Base-by-base conservation (phyloP, 163 green algal genomes). In the Coccomyxa subellipsoidea region DNA sequence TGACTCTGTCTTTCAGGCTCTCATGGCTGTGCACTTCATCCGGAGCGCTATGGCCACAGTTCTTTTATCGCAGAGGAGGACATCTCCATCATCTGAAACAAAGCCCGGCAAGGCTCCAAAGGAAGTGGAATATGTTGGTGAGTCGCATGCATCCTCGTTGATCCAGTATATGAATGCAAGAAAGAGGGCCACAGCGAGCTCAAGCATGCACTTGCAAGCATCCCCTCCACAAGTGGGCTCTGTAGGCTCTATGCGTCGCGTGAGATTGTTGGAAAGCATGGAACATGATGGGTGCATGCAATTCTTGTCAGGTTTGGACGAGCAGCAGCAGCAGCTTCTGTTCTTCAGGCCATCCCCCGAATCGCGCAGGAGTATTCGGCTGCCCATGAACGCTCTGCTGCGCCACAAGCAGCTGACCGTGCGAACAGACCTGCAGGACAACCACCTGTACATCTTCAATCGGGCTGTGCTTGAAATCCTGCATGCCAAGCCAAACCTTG, bases 71-170 rank as follows among this genome's bases (percentile, higher is more conserved):
- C 82, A 80, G 15, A 81, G 82, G 27, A 86, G 77, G 18, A 40
- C 76, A 15, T 87, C 84, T 2, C 69, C 90, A 59, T 54, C 83
- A 47, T 71, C 80, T 40, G 85, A 90, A 27, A 92, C 86, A 75
- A 92, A 93, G 83, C 82, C 82, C 12, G 88, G 88, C 15, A 90
- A 92, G 72, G 69, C 87, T 35, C 90, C 90, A 7, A 85, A 92
- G 77, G 91, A 93, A 36, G 92, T 96, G 4, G 94, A 97, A 86
- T 97, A 96, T 79, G 82, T 96, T 23, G 93, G 91, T 89, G 73
- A 29, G 83, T 59, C 47, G 15, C 23, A 27, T 18, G 4, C 47
- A 21, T 8, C 21, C 4, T 23, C 47, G 47, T 23, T 1, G 47
- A 59, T 5, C 23, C n/a, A n/a, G n/a, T n/a, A n/a, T n/a, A n/a